phyloP scores from a whole-genome alignment of 2,329 filamentous ascomycete genomes.

The Hortaea sp. region DNA sequence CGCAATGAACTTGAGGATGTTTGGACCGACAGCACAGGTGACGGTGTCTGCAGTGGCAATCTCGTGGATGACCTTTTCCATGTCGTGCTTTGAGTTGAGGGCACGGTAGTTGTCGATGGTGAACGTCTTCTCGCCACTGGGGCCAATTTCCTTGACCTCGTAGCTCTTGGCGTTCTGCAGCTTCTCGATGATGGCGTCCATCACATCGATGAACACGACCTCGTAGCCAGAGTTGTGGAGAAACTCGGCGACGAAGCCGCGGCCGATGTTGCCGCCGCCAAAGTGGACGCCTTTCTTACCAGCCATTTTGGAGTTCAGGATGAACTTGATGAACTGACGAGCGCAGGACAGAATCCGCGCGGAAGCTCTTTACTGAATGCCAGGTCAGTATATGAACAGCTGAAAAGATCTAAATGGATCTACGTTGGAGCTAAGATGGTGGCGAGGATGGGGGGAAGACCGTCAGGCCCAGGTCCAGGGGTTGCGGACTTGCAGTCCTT shows the following conservation, averaged over 20 bases:
- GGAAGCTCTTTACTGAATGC: no score
- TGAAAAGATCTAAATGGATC: no score
- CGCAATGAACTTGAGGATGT: slow-evolving; percentile 92
- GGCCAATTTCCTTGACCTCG: slow-evolving; percentile 85
- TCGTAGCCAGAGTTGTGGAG: slow-evolving; percentile 91
- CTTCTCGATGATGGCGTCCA: slow-evolving; percentile 68
- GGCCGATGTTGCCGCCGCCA: slow-evolving; percentile 44
- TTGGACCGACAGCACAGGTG: slow-evolving; percentile 93
- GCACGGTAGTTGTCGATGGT: slow-evolving; percentile 92
- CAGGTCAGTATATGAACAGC: no score
- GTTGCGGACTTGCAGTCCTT: no score
- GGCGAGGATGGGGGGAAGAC: no score
- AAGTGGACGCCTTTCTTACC: slow-evolving; percentile 44
- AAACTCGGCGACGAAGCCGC: slow-evolving; percentile 77
- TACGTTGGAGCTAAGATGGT: no score
- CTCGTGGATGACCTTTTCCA: slow-evolving; percentile 70
- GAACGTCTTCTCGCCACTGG: slow-evolving; percentile 69
- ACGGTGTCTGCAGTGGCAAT: slow-evolving; percentile 82
- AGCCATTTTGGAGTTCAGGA: slow-evolving; percentile 13
- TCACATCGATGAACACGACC: slow-evolving; percentile 92
- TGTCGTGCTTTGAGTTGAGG: slow-evolving; percentile 85
- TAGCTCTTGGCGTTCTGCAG: slow-evolving; percentile 71
- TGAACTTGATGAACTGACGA: no score
- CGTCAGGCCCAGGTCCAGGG: no score
- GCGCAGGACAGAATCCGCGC: no score